These are phyloP conservation scores for Carpinus viminea DNA, from an alignment of 306 rosid species.

Conservation along the genomic window DNA sequence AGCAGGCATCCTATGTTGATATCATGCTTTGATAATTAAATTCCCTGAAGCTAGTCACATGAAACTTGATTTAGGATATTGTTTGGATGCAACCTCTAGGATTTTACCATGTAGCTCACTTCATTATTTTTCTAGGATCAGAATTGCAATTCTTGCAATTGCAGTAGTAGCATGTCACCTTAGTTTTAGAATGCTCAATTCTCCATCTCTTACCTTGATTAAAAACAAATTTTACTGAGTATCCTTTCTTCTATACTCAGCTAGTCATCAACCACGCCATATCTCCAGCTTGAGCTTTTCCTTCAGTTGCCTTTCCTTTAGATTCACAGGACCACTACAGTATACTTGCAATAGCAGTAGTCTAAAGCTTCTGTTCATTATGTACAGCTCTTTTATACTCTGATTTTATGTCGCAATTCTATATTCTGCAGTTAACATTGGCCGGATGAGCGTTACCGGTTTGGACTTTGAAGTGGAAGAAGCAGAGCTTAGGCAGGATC, in stretches of 20 bases:
- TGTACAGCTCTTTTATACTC: neutral
- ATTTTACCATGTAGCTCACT: neutral
- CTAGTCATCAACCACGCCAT: neutral
- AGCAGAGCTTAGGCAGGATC: slow-evolving; percentile 10
- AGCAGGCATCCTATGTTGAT: neutral
- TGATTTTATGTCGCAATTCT: slow-evolving; percentile 1
- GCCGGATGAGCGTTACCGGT: slow-evolving; percentile 78
- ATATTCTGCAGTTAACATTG: slow-evolving; percentile 69
- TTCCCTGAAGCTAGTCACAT: neutral
- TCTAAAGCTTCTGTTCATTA: neutral
- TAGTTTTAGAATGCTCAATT: neutral
- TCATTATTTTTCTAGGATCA: neutral
- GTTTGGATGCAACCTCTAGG: neutral
- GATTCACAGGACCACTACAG: neutral
- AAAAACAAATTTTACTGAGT: neutral
- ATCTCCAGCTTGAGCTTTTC: neutral
- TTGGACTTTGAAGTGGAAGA: slow-evolving; percentile 62
- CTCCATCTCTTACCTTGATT: neutral
- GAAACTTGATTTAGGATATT: neutral
- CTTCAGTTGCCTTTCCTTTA: neutral
- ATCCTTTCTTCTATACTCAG: neutral
- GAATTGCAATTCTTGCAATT: neutral
- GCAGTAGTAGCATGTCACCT: neutral
- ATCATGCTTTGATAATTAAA: neutral
- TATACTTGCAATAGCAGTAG: neutral